Evolutionary conservation across 1,139 yeast species (phyloP), one percentile per base, ranked within the genome.

Genomic region (Blastobotrys niveus): DNA sequence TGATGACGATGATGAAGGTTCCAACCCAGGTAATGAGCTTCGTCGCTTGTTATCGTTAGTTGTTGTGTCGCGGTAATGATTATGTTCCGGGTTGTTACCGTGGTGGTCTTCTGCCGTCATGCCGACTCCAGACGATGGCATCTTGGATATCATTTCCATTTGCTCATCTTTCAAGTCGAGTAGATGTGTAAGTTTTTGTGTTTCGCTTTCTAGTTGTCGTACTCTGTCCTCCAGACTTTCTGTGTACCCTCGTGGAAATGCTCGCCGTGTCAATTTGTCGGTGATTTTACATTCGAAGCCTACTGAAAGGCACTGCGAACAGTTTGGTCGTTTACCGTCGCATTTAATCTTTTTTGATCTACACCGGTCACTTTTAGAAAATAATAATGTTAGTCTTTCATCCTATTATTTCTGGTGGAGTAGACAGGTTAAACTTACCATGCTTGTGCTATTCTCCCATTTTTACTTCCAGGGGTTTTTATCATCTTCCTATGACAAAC

Each of bases 281-380:
- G 86, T 78, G 21, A 82, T 78, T 51, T 79, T 80, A 61, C 91
- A 82, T 48, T 82, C 88, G 55, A 82, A 77, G 1, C 82, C 83
- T 15, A 80, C 82, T 42, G 76, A 71, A 19, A 71, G 72, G 62
- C 91, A 82, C 56, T 80, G 83, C 18, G 76, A 70, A 59, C 91
- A 82, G 51, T 56, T 54, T 1, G 81, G 80, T 31, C 74, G 71
- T 57, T 68, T 72, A n/a, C 85, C 85, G 53, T 80, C 86, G 65
- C 88, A 81, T 48, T 79, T 74, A 30, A 81, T 78, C 53, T 85
- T 85, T 61, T 85, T 85, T 38, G 88, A 83, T 42, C 95, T 68
- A 58, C 95, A 85, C 43, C 95, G 63, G 59, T 86, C 95, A 63
- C 42, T 38, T 6, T 12, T 4, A 25, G 20, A 12, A n/a, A n/a